phyloP scores from a whole-genome alignment of 148 eudicot species.

The Chenopodium berlandieri region DNA sequence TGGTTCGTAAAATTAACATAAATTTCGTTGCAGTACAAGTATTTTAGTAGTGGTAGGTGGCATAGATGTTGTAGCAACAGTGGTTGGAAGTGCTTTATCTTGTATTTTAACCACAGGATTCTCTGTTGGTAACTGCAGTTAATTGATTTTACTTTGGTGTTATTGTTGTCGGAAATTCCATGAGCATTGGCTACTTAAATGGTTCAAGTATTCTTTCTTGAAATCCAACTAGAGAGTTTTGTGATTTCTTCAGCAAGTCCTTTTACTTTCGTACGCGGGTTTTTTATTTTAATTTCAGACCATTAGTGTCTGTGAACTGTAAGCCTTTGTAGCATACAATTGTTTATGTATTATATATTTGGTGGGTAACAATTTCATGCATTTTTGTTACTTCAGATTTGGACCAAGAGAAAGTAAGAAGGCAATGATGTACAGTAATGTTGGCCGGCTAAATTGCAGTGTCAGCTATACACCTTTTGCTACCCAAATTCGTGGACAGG shows the following conservation, averaged over 20 bases:
- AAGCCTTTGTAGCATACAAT: background rate
- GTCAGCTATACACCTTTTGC: slow-evolving; percentile 90
- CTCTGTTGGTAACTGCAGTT: background rate
- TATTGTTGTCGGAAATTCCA: background rate
- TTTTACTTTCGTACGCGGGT: background rate
- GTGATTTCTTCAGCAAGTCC: background rate
- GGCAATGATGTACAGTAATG: slow-evolving; percentile 90
- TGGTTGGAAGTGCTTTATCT: background rate
- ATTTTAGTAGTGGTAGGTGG: background rate
- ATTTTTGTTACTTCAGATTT: slow-evolving; percentile 43
- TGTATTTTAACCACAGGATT: background rate
- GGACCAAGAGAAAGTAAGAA: slow-evolving; percentile 99
- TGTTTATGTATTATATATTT: background rate
- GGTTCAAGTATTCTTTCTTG: background rate
- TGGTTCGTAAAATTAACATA: background rate
- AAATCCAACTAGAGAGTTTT: background rate
- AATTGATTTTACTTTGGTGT: background rate
- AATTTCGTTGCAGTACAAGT: too few relatives aligned
- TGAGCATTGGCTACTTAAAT: background rate
- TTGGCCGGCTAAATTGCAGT: slow-evolving; percentile 82
- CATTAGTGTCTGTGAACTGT: background rate
- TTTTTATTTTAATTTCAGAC: too few relatives aligned
- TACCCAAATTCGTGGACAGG: slow-evolving; percentile 77
- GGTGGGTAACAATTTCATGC: background rate
- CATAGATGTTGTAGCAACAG: background rate